Evolutionary conservation across 1,284 basidiomycete species (phyloP).

Genomic region (Takashimella tepidaria): DNA sequence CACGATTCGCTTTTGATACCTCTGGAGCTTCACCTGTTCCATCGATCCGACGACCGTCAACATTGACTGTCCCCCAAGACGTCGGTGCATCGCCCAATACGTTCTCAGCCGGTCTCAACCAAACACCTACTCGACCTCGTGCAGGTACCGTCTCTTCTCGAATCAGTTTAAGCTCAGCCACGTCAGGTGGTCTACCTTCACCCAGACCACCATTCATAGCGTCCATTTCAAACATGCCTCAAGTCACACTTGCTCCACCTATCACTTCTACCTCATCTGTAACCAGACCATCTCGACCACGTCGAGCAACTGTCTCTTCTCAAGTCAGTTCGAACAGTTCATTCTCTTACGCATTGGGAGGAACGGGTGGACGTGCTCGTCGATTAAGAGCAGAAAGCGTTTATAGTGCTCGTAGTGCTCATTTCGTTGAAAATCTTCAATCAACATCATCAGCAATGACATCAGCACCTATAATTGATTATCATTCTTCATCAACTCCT

Average conservation of each 20-base stretch:
- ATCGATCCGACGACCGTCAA: neutral
- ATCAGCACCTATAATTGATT: no score
- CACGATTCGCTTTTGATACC: neutral
- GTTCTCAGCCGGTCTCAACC: neutral
- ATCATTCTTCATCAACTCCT: no score
- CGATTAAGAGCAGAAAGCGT: neutral
- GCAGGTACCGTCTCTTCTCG: conserved; percentile 10
- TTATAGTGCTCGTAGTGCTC: neutral
- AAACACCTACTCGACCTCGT: conserved; percentile 5
- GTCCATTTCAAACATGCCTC: conserved; percentile 24
- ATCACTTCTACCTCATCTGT: neutral
- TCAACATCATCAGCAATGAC: neutral
- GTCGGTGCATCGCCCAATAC: neutral
- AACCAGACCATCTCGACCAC: conserved; percentile 6
- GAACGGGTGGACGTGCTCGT: conserved; percentile 42
- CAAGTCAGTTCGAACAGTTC: conserved; percentile 12
- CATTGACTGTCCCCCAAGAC: neutral
- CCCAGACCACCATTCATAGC: conserved; percentile 36
- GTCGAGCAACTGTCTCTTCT: conserved; percentile 22
- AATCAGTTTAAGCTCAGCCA: conserved; percentile 14
- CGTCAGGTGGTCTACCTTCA: neutral
- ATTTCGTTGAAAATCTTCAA: neutral
- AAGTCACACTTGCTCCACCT: conserved; percentile 13
- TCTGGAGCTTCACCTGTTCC: neutral
- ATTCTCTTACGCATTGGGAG: conserved; percentile 43